These are phyloP conservation scores for Fonsecaea erecta DNA, from an alignment of 2,329 filamentous ascomycete genomes.

Conservation along the genomic window DNA sequence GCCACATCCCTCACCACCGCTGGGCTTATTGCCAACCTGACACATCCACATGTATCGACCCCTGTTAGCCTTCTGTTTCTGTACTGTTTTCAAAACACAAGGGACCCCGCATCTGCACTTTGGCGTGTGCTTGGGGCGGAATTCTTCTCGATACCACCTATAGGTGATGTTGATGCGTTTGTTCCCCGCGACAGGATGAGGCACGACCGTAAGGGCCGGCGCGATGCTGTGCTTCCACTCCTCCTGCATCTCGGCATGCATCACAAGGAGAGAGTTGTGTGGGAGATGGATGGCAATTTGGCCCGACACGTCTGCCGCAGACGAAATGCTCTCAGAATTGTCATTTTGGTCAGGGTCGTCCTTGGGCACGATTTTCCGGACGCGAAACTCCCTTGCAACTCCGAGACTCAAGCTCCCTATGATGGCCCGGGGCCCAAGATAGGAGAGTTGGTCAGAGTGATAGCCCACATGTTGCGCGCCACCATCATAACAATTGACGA, in stretches of 20 bases:
- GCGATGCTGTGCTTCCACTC: slow-evolving; percentile 91
- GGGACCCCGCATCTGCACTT: slow-evolving; percentile 76
- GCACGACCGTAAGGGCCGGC: slow-evolving; percentile 75
- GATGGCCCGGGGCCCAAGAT: slow-evolving; percentile 82
- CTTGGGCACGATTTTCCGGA: slow-evolving; percentile 73
- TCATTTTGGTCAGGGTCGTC: slow-evolving; percentile 47
- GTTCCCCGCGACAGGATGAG: slow-evolving; percentile 80
- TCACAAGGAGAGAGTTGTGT: slow-evolving; percentile 89
- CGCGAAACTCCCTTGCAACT: slow-evolving; percentile 89
- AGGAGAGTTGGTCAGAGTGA: slow-evolving; percentile 90
- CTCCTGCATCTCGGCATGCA: slow-evolving; percentile 98
- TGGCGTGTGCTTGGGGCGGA: slow-evolving; percentile 79
- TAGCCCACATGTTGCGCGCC: slow-evolving; percentile 83
- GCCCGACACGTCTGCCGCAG: slow-evolving; percentile 67
- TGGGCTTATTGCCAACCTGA: slow-evolving; percentile 61
- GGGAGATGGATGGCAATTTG: slow-evolving; percentile 93
- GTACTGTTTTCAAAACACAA: slow-evolving; percentile 73
- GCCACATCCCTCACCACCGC: slow-evolving; percentile 61
- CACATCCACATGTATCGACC: slow-evolving; percentile 96
- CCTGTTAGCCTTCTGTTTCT: slow-evolving; percentile 73
- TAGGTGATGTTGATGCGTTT: slow-evolving; percentile 93
- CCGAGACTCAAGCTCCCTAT: slow-evolving; percentile 91
- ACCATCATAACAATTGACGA: slow-evolving; percentile 92
- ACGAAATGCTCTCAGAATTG: slow-evolving; percentile 25
- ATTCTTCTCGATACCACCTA: slow-evolving; percentile 75